phyloP scores from a whole-genome alignment of 257 asterid genomes.

The Solanum chmielewskii region DNA sequence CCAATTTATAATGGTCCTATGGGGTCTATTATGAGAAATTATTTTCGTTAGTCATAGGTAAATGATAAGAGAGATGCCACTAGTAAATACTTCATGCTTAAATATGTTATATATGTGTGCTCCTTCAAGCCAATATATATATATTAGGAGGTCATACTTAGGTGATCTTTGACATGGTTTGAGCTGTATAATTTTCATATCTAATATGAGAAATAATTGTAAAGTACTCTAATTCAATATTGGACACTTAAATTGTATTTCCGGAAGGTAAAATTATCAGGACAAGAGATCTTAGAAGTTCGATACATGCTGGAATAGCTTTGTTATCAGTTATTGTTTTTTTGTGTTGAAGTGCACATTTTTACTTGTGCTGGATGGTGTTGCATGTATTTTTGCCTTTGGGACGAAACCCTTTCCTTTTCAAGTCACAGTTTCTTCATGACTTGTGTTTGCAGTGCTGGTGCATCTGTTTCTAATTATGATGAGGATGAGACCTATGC shows the following conservation, averaged over 20 bases:
- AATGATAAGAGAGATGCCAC: background rate
- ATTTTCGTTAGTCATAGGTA: background rate
- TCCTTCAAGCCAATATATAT: background rate
- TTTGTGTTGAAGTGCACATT: background rate
- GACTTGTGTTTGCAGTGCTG: constrained; percentile 25
- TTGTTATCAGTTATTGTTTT: background rate
- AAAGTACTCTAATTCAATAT: background rate
- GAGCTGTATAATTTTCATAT: background rate
- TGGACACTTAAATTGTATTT: background rate
- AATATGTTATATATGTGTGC: background rate
- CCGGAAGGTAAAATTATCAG: background rate
- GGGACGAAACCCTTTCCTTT: background rate
- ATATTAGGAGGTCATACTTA: background rate
- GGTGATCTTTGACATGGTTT: background rate
- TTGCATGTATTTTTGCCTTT: background rate
- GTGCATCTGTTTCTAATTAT: constrained; percentile 22
- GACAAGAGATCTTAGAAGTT: background rate
- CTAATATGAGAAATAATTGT: background rate
- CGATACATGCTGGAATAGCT: background rate
- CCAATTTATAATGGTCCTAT: background rate
- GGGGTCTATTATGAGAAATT: background rate
- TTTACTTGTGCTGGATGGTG: background rate
- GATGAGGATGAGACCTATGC: constrained; percentile 19
- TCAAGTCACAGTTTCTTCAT: background rate
- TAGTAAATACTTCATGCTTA: background rate